A percentile compares a stretch with the other conserved stretches of the same genome.
These are phyloP conservation scores for Pleurostoma richardsiae DNA, from an alignment of 2,329 filamentous ascomycete genomes.

Conservation along the genomic window DNA sequence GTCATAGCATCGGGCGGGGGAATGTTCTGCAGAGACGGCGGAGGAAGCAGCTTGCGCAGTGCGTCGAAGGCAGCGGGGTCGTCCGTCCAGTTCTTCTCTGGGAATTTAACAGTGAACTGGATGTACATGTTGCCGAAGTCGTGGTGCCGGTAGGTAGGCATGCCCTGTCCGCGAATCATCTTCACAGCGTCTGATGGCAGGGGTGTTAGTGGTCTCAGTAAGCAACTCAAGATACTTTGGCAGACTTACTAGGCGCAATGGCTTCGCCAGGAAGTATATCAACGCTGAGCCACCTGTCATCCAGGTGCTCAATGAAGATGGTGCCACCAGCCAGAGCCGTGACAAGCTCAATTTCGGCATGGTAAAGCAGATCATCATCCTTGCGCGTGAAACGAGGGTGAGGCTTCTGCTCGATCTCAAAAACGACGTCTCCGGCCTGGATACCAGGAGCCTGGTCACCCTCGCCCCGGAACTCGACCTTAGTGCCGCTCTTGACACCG, in stretches of 20 bases:
- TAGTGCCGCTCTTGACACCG: conserved; percentile 88
- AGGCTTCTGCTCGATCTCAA: conserved; percentile 99
- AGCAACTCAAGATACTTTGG: neutral
- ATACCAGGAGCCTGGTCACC: conserved; percentile 94
- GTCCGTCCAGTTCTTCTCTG: conserved; percentile 66
- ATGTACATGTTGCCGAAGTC: conserved; percentile 95
- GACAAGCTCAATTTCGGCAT: conserved; percentile 90
- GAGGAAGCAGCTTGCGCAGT: conserved; percentile 80
- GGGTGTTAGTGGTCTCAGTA: conserved; percentile 11
- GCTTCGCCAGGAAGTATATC: conserved; percentile 93
- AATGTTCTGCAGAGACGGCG: conserved; percentile 54
- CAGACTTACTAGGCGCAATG: conserved; percentile 75
- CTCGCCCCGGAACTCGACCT: conserved; percentile 95
- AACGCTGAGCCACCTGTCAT: conserved; percentile 93
- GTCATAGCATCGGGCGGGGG: conserved; percentile 85
- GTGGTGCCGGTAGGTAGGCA: conserved; percentile 94
- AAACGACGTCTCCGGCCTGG: conserved; percentile 91
- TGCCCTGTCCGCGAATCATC: conserved; percentile 92
- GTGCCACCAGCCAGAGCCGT: conserved; percentile 90
- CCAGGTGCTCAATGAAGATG: conserved; percentile 91
- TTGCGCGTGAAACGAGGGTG: conserved; percentile 92
- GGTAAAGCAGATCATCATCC: conserved; percentile 93
- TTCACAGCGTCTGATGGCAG: conserved; percentile 69
- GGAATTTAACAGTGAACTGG: conserved; percentile 97
- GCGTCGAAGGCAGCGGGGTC: conserved; percentile 67